Evolutionary conservation across 2,329 filamentous ascomycete genomes (phyloP).

Genomic region (Pseudogymnoascus sp.): DNA sequence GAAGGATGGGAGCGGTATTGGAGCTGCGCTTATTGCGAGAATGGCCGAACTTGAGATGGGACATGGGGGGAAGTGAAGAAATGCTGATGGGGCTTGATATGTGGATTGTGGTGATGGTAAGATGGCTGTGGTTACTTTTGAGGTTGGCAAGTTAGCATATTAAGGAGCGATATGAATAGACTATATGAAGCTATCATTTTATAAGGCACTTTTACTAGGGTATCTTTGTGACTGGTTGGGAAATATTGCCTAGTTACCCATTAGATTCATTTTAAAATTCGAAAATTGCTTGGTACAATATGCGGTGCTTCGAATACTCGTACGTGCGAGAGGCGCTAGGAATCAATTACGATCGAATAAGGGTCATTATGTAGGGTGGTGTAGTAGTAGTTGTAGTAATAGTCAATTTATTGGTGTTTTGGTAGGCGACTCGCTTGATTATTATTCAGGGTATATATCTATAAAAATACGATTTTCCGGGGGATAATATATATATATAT

Average conservation of each 20-base stretch:
- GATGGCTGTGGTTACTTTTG: not conserved
- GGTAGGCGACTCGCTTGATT: too few relatives aligned
- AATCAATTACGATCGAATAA: too few relatives aligned
- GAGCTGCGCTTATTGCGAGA: slow-evolving; percentile 87
- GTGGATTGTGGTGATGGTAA: not conserved
- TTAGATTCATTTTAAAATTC: too few relatives aligned
- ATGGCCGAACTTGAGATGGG: slow-evolving; percentile 63
- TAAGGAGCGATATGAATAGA: not conserved
- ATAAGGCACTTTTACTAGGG: not conserved
- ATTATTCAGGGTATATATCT: too few relatives aligned
- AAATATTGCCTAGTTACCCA: not conserved
- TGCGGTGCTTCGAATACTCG: too few relatives aligned
- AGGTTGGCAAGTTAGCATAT: not conserved
- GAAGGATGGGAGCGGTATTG: slow-evolving; percentile 93
- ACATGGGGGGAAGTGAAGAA: not conserved
- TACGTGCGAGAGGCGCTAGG: too few relatives aligned
- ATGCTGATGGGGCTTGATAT: not conserved
- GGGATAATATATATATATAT: too few relatives aligned
- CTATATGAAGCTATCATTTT: not conserved
- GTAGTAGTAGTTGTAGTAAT: too few relatives aligned
- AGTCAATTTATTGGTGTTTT: too few relatives aligned
- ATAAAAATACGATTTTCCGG: too few relatives aligned
- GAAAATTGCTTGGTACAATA: too few relatives aligned
- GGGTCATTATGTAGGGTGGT: too few relatives aligned
- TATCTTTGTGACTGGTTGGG: not conserved